phyloP scores from a whole-genome alignment of 768 basidiomycete species.

The Suillus alpinus region DNA sequence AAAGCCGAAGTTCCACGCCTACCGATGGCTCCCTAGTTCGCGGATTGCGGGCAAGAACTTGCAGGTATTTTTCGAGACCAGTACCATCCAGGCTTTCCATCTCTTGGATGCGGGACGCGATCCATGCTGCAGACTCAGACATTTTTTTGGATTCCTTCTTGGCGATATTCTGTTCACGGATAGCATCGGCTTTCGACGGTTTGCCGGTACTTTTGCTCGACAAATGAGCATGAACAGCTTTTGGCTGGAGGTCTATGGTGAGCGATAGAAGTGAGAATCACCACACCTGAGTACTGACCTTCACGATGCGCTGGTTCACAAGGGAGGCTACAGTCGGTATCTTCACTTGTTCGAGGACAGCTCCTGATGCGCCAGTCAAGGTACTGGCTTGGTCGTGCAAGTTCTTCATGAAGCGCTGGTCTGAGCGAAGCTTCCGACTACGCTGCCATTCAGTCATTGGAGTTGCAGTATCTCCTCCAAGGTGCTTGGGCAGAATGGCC shows the following conservation, averaged over 20 bases:
- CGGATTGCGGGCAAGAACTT: constrained; percentile 44
- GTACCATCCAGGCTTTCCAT: constrained; percentile 32
- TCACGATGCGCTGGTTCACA: constrained; percentile 9
- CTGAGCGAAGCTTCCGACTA: constrained; percentile 33
- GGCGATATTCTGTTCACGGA: constrained; percentile 43
- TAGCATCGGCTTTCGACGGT: constrained; percentile 36
- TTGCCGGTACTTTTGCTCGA: constrained; percentile 28
- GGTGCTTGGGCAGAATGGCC: constrained; percentile 50
- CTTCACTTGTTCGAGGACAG: constrained; percentile 47
- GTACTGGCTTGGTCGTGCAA: constrained; percentile 61
- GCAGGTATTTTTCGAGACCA: constrained; percentile 31
- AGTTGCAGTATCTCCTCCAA: constrained; percentile 43
- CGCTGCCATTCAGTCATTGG: constrained; percentile 35
- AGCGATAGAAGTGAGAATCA: background rate
- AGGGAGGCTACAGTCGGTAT: constrained; percentile 42
- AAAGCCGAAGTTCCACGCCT: constrained; percentile 51
- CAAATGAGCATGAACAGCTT: constrained; percentile 13
- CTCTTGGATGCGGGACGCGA: constrained; percentile 44
- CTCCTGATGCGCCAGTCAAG: constrained; percentile 61
- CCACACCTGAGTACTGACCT: constrained; percentile 7
- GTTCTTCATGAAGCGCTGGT: constrained; percentile 58
- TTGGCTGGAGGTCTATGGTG: constrained; percentile 8
- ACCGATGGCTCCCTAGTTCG: constrained; percentile 42
- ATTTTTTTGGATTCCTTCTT: constrained; percentile 43
- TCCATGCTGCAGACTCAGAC: constrained; percentile 46